phyloP scores from a whole-genome alignment of 257 asterid genomes.

The Solanum infundibuliforme region DNA sequence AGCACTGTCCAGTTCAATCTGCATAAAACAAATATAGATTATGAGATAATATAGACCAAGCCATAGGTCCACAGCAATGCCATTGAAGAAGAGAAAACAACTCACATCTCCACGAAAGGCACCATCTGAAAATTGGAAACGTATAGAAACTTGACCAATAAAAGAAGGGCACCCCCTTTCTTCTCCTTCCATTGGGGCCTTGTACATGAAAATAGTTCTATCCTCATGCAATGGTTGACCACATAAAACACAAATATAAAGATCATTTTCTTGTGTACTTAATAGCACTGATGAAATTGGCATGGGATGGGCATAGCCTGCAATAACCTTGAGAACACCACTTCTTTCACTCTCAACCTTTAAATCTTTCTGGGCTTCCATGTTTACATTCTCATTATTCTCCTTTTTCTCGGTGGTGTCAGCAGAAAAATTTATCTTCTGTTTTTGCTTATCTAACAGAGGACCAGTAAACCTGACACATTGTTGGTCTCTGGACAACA shows the following conservation, averaged over 20 bases:
- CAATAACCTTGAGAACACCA: conserved; percentile 39
- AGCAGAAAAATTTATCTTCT: conserved; percentile 11
- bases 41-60: conserved; percentile 7
- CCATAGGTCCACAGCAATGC: neutral
- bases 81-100: conserved; percentile 4
- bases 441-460: conserved; percentile 20
- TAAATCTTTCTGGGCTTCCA: conserved; percentile 11
- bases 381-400: conserved; percentile 20
- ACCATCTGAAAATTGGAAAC: conserved; percentile 28
- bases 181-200: conserved; percentile 37
- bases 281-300: conserved; percentile 65
- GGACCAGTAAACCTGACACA: conserved; percentile 23
- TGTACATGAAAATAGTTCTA: conserved; percentile 55
- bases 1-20: conserved; percentile 49
- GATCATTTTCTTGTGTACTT: conserved; percentile 36
- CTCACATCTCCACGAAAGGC: conserved; percentile 60
- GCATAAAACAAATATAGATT: conserved; percentile 16
- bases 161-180: conserved; percentile 58
- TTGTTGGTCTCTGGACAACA: conserved; percentile 14
- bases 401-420: conserved; percentile 20
- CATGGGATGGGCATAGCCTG: conserved; percentile 56
- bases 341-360: conserved; percentile 20
- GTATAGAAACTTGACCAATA: conserved; percentile 52
- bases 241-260: conserved; percentile 60
- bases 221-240: conserved; percentile 37